Evolutionary conservation across 768 basidiomycete genomes (phyloP).

Genomic region (Phlebiopsis gigantea): DNA sequence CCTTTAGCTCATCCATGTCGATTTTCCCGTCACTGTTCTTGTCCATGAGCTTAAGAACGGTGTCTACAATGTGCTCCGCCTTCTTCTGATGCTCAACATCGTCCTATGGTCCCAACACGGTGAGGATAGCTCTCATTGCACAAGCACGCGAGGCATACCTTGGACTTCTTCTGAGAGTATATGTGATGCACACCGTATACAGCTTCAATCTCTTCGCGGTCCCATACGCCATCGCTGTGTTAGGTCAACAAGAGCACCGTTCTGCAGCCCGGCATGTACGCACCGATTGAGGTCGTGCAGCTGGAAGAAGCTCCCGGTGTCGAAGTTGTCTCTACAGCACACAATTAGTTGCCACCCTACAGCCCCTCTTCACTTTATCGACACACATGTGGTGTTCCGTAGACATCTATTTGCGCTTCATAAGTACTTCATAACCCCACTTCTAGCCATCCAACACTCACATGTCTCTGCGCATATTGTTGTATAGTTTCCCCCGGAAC

Average conservation of each 20-base stretch:
- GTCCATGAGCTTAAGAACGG: constrained; percentile 69
- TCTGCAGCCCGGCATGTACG: constrained; percentile 15
- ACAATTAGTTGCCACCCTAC: neutral
- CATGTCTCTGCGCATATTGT: constrained; percentile 87
- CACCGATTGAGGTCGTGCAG: constrained; percentile 90
- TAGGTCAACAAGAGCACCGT: constrained; percentile 3
- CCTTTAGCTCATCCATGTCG: constrained; percentile 63
- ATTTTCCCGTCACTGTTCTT: constrained; percentile 68
- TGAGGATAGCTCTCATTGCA: neutral
- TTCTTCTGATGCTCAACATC: constrained; percentile 77
- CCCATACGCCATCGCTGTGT: constrained; percentile 73
- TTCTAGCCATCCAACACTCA: constrained; percentile 38
- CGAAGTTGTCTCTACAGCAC: constrained; percentile 81
- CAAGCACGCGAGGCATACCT: constrained; percentile 32
- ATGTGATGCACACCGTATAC: constrained; percentile 96
- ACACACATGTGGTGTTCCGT: constrained; percentile 81
- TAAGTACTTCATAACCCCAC: neutral
- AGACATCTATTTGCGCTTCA: constrained; percentile 57
- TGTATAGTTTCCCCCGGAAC: constrained; percentile 58
- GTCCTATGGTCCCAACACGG: constrained; percentile 37
- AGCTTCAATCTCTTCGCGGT: constrained; percentile 85
- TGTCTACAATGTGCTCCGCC: constrained; percentile 69
- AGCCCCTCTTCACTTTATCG: neutral
- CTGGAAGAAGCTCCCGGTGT: constrained; percentile 85
- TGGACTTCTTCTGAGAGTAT: constrained; percentile 77